These are phyloP conservation scores for Lentinula novae-zelandiae DNA, from an alignment of 1,284 basidiomycete genomes.

Conservation along the genomic window DNA sequence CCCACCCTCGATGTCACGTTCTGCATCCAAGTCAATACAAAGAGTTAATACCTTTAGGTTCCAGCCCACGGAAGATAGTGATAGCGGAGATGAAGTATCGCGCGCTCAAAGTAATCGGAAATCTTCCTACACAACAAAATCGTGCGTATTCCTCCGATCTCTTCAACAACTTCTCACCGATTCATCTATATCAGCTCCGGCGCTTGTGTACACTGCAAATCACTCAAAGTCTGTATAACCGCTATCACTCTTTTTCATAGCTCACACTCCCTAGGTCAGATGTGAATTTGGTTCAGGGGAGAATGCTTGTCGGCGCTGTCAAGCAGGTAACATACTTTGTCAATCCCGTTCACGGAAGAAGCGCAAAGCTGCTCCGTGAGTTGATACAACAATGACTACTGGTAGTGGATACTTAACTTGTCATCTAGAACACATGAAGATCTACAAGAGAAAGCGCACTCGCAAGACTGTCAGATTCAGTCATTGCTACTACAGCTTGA, in stretches of 20 bases:
- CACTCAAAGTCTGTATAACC: slow-evolving; percentile 41
- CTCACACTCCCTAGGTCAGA: slow-evolving; percentile 35
- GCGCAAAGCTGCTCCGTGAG: slow-evolving; percentile 51
- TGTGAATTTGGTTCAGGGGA: slow-evolving; percentile 46
- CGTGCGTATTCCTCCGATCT: not conserved
- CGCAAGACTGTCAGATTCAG: slow-evolving; percentile 48
- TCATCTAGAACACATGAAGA: slow-evolving; percentile 53
- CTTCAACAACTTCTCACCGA: not conserved
- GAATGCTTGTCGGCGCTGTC: slow-evolving; percentile 43
- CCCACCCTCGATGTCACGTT: not conserved
- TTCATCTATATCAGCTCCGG: slow-evolving; percentile 28
- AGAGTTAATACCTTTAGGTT: not conserved
- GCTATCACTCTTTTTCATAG: not conserved
- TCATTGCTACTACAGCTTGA: slow-evolving; percentile 45
- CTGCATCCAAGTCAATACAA: not conserved
- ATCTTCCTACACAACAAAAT: not conserved
- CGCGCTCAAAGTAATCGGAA: not conserved
- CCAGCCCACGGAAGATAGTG: slow-evolving; percentile 4
- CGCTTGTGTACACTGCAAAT: slow-evolving; percentile 58
- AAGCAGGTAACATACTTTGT: slow-evolving; percentile 43
- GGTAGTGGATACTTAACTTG: not conserved
- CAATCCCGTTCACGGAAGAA: slow-evolving; percentile 50
- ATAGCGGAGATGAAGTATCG: slow-evolving; percentile 4
- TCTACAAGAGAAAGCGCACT: slow-evolving; percentile 41
- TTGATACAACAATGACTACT: not conserved